phyloP scores from a whole-genome alignment of 257 asterid genomes.

The Agastache rugosa region DNA sequence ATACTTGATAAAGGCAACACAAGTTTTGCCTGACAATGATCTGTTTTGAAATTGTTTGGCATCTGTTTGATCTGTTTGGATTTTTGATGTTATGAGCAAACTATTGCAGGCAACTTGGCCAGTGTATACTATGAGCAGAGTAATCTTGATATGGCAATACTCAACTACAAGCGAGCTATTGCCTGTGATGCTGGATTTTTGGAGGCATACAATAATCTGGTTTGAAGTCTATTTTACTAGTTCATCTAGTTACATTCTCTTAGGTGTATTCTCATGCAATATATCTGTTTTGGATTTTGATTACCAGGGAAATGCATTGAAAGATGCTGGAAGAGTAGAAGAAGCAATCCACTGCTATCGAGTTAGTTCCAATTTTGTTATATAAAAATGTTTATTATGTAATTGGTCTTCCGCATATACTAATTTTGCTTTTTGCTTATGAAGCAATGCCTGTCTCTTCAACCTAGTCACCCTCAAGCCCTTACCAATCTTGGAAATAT shows the following conservation, averaged over 20 bases:
- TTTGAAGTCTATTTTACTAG: constrained; percentile 38
- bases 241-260: constrained; percentile 5
- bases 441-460: constrained; percentile 96
- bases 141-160: constrained; percentile 93
- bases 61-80: constrained; percentile 2
- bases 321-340: constrained; percentile 95
- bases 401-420: constrained; percentile 23
- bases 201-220: constrained; percentile 98
- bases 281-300: constrained; percentile 17
- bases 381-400: constrained; percentile 24
- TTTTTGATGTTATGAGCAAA: constrained; percentile 32
- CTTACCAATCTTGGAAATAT: constrained; percentile 97
- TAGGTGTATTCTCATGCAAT: constrained; percentile 19
- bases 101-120: constrained; percentile 87
- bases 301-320: constrained; percentile 90
- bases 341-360: constrained; percentile 94
- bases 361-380: constrained; percentile 54
- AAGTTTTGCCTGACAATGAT: too few species aligned
- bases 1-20: too few species aligned
- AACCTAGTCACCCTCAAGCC: constrained; percentile 97
- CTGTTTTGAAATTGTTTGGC: too few species aligned
- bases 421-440: constrained; percentile 37
- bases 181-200: constrained; percentile 88
- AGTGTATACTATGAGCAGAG: constrained; percentile 93
- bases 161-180: constrained; percentile 90